These are phyloP conservation scores for Penium margaritaceum DNA, from an alignment of 139 green algal species.

Conservation along the genomic window DNA sequence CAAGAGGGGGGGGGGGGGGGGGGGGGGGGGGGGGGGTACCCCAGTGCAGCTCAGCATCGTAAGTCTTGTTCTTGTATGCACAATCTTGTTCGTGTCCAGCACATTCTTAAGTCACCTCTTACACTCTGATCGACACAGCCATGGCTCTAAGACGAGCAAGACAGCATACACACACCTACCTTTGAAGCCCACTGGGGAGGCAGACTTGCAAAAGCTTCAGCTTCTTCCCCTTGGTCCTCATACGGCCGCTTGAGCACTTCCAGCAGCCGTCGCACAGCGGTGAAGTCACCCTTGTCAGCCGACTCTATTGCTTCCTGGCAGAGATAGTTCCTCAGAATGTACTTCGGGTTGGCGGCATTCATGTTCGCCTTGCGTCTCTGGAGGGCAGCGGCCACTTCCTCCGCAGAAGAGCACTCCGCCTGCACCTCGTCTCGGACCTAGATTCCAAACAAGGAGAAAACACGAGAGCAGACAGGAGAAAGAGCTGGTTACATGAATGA, in stretches of 20 bases:
- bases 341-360: slow-evolving; percentile 46
- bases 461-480: too few relatives aligned
- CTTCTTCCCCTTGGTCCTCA: slow-evolving; percentile 41
- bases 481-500: too few relatives aligned
- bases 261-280: slow-evolving; percentile 24
- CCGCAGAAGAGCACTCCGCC: too few relatives aligned
- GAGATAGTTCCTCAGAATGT: slow-evolving; percentile 52
- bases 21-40: too few relatives aligned
- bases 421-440: slow-evolving; percentile 6
- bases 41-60: too few relatives aligned
- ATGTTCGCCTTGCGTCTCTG: slow-evolving; percentile 38
- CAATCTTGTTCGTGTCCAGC: too few relatives aligned
- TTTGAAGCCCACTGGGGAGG: slow-evolving; percentile 28
- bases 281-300: slow-evolving; percentile 43
- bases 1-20: too few relatives aligned
- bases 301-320: slow-evolving; percentile 48
- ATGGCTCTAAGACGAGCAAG: slow-evolving; percentile 41
- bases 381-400: slow-evolving; percentile 24
- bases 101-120: too few relatives aligned
- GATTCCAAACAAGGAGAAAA: neutral
- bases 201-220: slow-evolving; percentile 27
- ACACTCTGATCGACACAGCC: too few relatives aligned
- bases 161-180: slow-evolving; percentile 44
- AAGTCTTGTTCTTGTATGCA: too few relatives aligned
- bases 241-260: slow-evolving; percentile 37